Base-by-base conservation (phyloP, 1,284 basidiomycete genomes). In the Trametes polyzona region DNA sequence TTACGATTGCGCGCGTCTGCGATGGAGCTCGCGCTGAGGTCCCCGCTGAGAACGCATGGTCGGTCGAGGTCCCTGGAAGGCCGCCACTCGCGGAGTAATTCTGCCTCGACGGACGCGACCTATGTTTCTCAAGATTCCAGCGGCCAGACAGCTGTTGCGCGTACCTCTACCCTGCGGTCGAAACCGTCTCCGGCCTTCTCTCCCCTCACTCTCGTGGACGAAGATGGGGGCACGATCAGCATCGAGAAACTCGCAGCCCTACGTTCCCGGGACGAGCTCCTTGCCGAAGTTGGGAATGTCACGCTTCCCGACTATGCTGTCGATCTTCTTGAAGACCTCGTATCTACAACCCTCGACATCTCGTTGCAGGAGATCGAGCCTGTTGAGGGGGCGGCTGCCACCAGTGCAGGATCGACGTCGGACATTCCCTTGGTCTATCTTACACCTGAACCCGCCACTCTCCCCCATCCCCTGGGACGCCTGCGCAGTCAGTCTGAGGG, bases 301-400 rank as follows among this genome's bases (percentile, higher is more conserved):
- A 12, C 47, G 4, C 42, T 69, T 10, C 69, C 69, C 0, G 60
- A 55, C 10, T 70, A 70, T 53, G 69, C 65, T 4, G 36, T 64
- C 30, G 55, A 64, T 35, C 64, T 70, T 12, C 58, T 70, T 14
- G 65, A 69, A 35, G 64, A 62, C 29, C 56, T 70, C 35, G 62
- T 56, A 39, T 47, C 65, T 4, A 57, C 58, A 41, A 52, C 56
- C 16, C 46, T 63, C 14, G 64, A 66, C 37, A 52, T 69, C 24
- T 54, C 64, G 1, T 61, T 67, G 19, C 36, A 29, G 0, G 44
- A 48, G 1, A 29, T 48, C 30, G 16, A n/a, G 11, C 9, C 23
- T 3, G 30, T 19, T 17, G 52, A 44, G 3, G 14, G 23, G 23
- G 21, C 17, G 23, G 32, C 40, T 9, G n/a, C 17, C 4, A 23